Evolutionary conservation across 2,329 filamentous ascomycete genomes (phyloP).

Genomic region (Zalaria obscura): DNA sequence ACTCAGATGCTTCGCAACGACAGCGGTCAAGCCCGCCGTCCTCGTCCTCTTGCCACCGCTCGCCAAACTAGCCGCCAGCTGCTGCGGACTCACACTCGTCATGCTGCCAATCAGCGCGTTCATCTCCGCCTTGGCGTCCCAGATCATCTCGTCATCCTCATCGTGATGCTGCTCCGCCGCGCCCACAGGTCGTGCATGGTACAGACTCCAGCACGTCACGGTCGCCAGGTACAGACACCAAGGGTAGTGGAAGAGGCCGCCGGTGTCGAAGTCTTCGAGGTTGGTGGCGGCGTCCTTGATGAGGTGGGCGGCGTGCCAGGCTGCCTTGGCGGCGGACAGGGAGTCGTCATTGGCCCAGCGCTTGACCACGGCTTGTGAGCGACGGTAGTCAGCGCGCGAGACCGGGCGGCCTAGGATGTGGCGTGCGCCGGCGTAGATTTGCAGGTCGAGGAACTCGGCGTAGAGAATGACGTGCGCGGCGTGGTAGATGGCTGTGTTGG

Average conservation of each 20-base stretch:
- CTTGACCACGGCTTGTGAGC: conserved; percentile 37
- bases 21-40: conserved; percentile 38
- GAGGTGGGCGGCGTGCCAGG: conserved; percentile 40
- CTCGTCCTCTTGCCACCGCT: conserved; percentile 22
- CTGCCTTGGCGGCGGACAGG: conserved; percentile 26
- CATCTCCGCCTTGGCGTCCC: conserved; percentile 38
- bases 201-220: conserved; percentile 43
- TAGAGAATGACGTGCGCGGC: conserved; percentile 42
- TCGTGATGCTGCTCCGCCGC: conserved; percentile 10
- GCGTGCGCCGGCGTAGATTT: conserved; percentile 45
- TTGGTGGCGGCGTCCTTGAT: conserved; percentile 35
- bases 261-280: conserved; percentile 36
- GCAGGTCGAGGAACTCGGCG: conserved; percentile 45
- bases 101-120: conserved; percentile 26
- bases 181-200: conserved; percentile 23
- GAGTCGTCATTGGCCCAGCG: conserved; percentile 29
- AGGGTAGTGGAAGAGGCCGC: conserved; percentile 44
- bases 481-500: conserved; percentile 43
- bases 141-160: conserved; percentile 35
- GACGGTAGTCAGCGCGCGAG: conserved; percentile 33
- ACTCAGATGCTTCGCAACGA: conserved; percentile 40
- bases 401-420: conserved; percentile 46
- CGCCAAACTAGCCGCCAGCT: conserved; percentile 17
- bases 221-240: conserved; percentile 50
- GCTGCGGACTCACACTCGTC: conserved; percentile 22